These are phyloP conservation scores for Rhodosporidiobolus sp. DNA, from an alignment of 768 basidiomycete genomes.

Conservation along the genomic window DNA sequence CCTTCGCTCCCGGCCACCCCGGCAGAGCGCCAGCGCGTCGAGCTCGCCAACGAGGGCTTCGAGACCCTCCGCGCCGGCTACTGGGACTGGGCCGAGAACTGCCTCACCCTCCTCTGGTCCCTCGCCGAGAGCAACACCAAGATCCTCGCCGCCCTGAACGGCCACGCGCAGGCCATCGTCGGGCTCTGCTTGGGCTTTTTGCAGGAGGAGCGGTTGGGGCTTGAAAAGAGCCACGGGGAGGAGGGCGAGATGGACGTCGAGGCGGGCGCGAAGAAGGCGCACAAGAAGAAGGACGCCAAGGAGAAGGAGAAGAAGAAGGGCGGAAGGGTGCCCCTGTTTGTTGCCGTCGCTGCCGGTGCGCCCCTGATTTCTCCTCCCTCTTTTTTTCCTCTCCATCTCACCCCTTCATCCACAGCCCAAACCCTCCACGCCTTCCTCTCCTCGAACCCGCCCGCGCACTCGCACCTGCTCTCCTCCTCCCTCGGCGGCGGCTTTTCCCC, in stretches of 20 bases:
- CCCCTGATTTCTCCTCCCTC: neutral
- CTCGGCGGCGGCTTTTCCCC: conserved; percentile 20
- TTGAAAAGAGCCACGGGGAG: conserved; percentile 9
- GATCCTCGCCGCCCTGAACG: conserved; percentile 35
- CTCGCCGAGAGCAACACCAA: conserved; percentile 40
- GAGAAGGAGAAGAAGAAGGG: conserved; percentile 13
- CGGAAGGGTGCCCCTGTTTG: conserved; percentile 24
- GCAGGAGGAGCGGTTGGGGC: conserved; percentile 16
- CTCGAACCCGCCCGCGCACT: conserved; percentile 22
- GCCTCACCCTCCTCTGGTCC: conserved; percentile 34
- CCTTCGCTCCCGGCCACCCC: neutral
- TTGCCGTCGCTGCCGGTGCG: conserved; percentile 31
- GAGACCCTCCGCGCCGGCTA: conserved; percentile 12
- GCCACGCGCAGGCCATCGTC: conserved; percentile 18
- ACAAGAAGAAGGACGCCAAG: conserved; percentile 10
- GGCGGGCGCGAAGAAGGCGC: conserved; percentile 1
- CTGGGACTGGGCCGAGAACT: conserved; percentile 42
- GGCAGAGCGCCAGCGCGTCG: neutral
- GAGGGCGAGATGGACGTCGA: conserved; percentile 14
- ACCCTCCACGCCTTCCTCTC: conserved; percentile 37
- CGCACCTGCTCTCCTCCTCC: conserved; percentile 26
- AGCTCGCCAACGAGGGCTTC: conserved; percentile 6
- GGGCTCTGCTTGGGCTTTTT: conserved; percentile 23
- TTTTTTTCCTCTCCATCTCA: neutral
- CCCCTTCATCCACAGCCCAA: conserved; percentile 6